phyloP scores from a whole-genome alignment of 1,284 basidiomycete genomes.

The Leucoagaricus sp. region DNA sequence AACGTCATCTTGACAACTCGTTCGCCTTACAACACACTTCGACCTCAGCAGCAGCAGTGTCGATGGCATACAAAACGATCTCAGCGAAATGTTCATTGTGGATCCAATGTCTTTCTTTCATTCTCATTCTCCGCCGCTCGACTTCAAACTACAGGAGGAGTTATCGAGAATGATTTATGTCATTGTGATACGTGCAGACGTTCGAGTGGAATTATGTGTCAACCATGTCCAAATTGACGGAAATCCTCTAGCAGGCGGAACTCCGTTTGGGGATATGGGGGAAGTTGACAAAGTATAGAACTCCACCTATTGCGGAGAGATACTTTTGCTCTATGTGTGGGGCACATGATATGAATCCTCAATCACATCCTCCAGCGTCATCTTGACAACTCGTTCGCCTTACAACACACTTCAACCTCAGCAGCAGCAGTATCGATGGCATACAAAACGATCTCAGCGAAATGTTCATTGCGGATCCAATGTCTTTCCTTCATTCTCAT shows the following conservation, averaged over 20 bases:
- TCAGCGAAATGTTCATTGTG: slow-evolving; percentile 29
- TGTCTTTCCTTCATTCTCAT: slow-evolving; percentile 24
- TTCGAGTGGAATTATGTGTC: slow-evolving; percentile 24
- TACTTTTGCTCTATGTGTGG: slow-evolving; percentile 28
- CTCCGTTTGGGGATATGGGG: not conserved
- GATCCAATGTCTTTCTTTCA: slow-evolving; percentile 25
- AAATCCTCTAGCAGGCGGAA: slow-evolving; percentile 14
- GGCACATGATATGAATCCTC: slow-evolving; percentile 16
- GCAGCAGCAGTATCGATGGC: too few species aligned
- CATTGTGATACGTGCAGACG: slow-evolving; percentile 29
- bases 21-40: too few species aligned
- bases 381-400: too few species aligned
- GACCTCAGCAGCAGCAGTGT: too few species aligned
- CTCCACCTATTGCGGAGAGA: slow-evolving; percentile 18
- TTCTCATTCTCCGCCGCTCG: slow-evolving; percentile 21
- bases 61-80: slow-evolving; percentile 18
- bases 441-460: slow-evolving; percentile 21
- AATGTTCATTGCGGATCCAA: slow-evolving; percentile 30
- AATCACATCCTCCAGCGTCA: too few species aligned
- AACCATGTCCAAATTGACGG: slow-evolving; percentile 20
- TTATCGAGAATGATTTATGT: slow-evolving; percentile 25
- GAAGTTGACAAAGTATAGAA: slow-evolving; percentile 22
- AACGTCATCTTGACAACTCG: too few species aligned
- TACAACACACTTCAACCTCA: too few species aligned
- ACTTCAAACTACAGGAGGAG: too few species aligned